Percentiles rank a stretch among this genome's conserved stretches.
Evolutionary conservation across 2,329 filamentous ascomycete species (phyloP).

Genomic region (Fusarium udum): DNA sequence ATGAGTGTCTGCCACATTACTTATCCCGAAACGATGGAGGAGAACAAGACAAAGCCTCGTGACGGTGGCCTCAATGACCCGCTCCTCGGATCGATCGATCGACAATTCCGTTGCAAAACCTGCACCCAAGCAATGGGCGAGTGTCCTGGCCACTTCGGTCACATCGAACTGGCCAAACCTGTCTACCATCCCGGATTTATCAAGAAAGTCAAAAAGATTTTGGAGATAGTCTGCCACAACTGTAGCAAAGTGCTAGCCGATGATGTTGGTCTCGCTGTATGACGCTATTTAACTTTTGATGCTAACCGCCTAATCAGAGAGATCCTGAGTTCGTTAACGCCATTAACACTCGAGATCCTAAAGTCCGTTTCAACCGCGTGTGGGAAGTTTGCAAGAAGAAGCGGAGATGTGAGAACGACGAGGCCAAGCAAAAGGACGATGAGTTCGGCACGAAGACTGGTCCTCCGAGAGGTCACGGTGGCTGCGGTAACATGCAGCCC

Average conservation of each 20-base stretch:
- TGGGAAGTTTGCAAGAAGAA: constrained; percentile 94
- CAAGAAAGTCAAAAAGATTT: constrained; percentile 98
- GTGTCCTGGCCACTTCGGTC: constrained; percentile 97
- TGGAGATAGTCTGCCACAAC: constrained; percentile 99
- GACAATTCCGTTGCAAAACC: constrained; percentile 93
- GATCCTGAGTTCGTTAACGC: constrained; percentile 86
- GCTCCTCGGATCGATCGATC: constrained; percentile 94
- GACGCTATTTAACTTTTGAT: constrained; percentile 64
- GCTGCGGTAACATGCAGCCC: constrained; percentile 92
- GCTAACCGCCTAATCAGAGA: constrained; percentile 74
- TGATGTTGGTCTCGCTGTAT: constrained; percentile 83
- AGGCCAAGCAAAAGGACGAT: constrained; percentile 74
- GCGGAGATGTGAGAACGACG: constrained; percentile 82
- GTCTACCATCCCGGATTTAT: constrained; percentile 97
- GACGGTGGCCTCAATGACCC: constrained; percentile 95
- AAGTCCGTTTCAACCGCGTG: constrained; percentile 90
- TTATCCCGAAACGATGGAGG: constrained; percentile 99
- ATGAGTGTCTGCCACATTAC: constrained; percentile 97
- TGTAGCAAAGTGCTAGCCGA: constrained; percentile 98
- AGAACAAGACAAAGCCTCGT: constrained; percentile 88
- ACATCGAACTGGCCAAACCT: constrained; percentile 96
- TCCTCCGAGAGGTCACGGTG: constrained; percentile 73
- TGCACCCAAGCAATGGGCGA: constrained; percentile 96
- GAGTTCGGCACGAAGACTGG: constrained; percentile 72
- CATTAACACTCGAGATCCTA: constrained; percentile 87